A percentile compares a stretch with the other conserved stretches of the same genome.
These are phyloP conservation scores for Punica granatum DNA, from an alignment of 345 rosid species.

Conservation along the genomic window DNA sequence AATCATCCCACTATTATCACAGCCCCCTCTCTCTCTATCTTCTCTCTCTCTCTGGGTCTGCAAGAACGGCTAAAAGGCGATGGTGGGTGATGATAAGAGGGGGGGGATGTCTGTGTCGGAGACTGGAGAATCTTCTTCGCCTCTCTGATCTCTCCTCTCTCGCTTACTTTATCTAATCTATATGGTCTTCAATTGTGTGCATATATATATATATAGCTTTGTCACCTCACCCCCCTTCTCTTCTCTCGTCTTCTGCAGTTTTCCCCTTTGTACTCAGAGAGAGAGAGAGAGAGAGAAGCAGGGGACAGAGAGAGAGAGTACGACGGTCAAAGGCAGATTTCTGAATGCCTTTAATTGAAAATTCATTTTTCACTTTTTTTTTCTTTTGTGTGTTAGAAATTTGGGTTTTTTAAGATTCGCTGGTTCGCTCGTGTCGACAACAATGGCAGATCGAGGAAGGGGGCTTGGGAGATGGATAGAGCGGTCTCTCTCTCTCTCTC, in stretches of 20 bases:
- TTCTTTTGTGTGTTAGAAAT: too few relatives aligned
- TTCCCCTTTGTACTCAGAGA: not conserved
- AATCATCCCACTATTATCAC: not conserved
- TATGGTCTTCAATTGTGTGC: not conserved
- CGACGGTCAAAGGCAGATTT: slow-evolving; percentile 27
- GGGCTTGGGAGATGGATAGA: not conserved
- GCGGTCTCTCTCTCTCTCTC: slow-evolving; percentile 5
- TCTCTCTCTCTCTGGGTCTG: not conserved
- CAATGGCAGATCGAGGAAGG: not conserved
- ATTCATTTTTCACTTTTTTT: not conserved
- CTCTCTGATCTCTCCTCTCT: not conserved
- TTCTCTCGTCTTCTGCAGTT: slow-evolving; percentile 4
- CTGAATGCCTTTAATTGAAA: not conserved
- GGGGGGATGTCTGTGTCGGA: not conserved
- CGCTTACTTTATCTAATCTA: not conserved
- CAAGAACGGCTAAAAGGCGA: slow-evolving; percentile 18
- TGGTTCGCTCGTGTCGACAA: slow-evolving; percentile 5
- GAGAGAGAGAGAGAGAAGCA: slow-evolving; percentile 17
- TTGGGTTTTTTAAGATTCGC: slow-evolving; percentile 3
- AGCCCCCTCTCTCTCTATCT: not conserved
- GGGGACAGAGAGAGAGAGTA: slow-evolving; percentile 13
- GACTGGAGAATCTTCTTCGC: not conserved
- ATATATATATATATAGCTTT: too few relatives aligned
- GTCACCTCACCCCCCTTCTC: not conserved
- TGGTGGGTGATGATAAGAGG: not conserved